These are phyloP conservation scores for Acacia confusa DNA, from an alignment of 306 rosid genomes.

Conservation along the genomic window DNA sequence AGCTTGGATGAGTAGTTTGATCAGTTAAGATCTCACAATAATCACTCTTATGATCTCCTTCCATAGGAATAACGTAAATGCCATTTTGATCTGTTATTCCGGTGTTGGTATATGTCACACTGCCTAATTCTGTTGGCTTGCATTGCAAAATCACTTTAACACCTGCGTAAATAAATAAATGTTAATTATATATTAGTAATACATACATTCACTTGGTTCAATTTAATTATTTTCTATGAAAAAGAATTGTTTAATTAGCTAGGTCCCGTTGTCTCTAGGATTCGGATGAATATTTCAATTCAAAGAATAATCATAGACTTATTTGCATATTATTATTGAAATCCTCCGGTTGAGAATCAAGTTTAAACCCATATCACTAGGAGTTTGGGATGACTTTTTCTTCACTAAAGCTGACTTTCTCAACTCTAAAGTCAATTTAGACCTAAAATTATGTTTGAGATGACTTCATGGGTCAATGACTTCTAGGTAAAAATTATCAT, in stretches of 20 bases:
- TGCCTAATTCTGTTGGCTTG: not conserved
- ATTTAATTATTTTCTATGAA: not conserved
- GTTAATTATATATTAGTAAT: not conserved
- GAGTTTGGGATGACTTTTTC: not conserved
- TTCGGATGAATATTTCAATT: no score
- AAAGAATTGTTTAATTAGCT: not conserved
- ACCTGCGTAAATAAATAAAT: not conserved
- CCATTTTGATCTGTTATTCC: not conserved
- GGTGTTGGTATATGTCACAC: not conserved
- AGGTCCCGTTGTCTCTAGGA: not conserved
- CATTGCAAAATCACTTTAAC: conserved; percentile 1
- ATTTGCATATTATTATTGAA: no score
- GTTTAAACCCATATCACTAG: not conserved
- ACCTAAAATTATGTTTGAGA: no score
- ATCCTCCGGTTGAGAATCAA: no score
- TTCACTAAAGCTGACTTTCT: no score
- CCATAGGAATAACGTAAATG: not conserved
- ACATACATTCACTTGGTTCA: not conserved
- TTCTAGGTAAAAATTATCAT: no score
- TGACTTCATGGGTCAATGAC: no score
- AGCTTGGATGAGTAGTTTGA: not conserved
- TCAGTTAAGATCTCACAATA: not conserved
- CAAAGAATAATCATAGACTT: not conserved
- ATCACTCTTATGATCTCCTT: not conserved
- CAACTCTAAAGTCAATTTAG: no score